Evolutionary conservation across 108 stramenopile genomes (phyloP).

Genomic region (Fragilariopsis cylindrus): DNA sequence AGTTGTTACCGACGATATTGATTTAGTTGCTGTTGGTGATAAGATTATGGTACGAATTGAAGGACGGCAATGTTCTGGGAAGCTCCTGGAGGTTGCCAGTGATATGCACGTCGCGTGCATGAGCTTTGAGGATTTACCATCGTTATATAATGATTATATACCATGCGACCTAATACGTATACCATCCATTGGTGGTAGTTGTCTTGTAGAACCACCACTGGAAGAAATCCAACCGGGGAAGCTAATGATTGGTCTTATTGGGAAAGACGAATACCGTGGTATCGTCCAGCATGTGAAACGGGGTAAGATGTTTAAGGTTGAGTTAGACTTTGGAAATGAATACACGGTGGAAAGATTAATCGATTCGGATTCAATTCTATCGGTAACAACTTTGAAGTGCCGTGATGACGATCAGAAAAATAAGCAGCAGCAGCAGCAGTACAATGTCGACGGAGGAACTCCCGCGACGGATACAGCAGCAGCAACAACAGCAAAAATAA

Average conservation of each 20-base stretch:
- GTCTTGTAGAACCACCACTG: constrained; percentile 35
- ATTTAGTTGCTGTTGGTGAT: constrained; percentile 37
- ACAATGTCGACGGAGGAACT: too few species aligned
- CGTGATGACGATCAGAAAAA: too few species aligned
- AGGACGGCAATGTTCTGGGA: constrained; percentile 41
- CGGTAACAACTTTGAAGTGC: background rate
- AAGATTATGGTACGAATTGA: constrained; percentile 41
- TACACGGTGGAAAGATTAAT: background rate
- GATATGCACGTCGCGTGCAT: constrained; percentile 49
- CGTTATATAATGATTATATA: constrained; percentile 59
- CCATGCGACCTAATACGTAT: constrained; percentile 33
- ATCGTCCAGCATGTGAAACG: background rate
- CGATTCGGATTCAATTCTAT: constrained; percentile 3
- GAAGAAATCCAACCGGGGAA: constrained; percentile 49
- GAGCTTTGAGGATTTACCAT: constrained; percentile 60
- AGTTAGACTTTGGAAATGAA: constrained; percentile 9
- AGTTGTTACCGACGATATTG: constrained; percentile 30
- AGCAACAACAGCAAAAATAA: too few species aligned
- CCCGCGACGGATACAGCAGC: too few species aligned
- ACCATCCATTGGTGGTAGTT: constrained; percentile 32
- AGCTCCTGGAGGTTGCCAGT: constrained; percentile 37
- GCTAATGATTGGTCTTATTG: constrained; percentile 24
- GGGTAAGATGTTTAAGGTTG: background rate
- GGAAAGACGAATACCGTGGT: constrained; percentile 12
- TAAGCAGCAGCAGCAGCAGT: too few species aligned